Base-by-base conservation (phyloP, 805 yeast species). In the Yarrowia deformans region DNA sequence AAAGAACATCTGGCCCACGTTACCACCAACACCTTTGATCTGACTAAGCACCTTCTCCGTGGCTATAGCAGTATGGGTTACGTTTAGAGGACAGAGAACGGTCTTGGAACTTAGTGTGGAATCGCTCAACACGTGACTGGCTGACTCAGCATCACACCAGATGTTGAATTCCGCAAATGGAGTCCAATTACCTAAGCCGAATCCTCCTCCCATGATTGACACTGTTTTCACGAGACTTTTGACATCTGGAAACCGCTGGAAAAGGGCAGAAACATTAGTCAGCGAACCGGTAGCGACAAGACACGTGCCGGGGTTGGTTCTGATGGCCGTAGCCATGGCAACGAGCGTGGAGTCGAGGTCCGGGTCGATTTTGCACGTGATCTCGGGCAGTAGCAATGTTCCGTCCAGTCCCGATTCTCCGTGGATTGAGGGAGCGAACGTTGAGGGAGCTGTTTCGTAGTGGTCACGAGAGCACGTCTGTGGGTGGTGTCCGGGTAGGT, bases 361-460 rank as follows among this genome's bases (percentile, higher is more conserved):
- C 40, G 79, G 78, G 50, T 72, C 75, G 12, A 78, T 72, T 3
- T 72, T 71, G 43, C 79, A 74, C 0, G 73, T 73, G 0, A 92
- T 84, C 16, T 70, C 71, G 1, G 90, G 89, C 4, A 92, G 82
- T 39, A 88, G 75, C 2, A 80, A 78, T 0, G 90, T 85, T n/a
- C 95, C 97, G 58, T 91, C 94, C 29, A 92, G 79, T 0, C 97
- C 97, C 1, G 88, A 80, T 43, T 77, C 79, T 0, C 97, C 97
- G 74, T 90, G 96, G 32, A 90, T 85, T 58, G 85, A 84, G 7
- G 86, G 84, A 4, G 95, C 91, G 72, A 77, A 80, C 23, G 78
- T 77, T 0, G 87, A 83, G 8, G 79, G 78, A 12, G 86, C 83
- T 0, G 75, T 78, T 73, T 90, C 77, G 0, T 97, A 95, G 32